phyloP scores from a whole-genome alignment of 2,329 filamentous ascomycete genomes.

The Phaeophleospora eucalypticola region DNA sequence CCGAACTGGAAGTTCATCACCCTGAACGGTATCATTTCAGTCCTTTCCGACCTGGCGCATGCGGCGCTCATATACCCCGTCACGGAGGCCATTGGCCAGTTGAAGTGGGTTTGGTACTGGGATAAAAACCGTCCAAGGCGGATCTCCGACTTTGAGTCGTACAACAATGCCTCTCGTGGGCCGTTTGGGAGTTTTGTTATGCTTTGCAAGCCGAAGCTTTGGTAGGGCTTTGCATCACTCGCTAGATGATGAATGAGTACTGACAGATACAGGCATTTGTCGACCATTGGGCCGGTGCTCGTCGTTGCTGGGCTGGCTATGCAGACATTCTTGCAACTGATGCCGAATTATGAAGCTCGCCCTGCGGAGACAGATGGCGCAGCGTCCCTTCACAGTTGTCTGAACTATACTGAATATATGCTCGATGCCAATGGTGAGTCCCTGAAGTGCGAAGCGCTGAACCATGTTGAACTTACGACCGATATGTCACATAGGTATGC shows the following conservation, averaged over 20 bases:
- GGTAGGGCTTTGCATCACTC: no score
- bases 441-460: no score
- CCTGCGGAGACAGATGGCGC: no score
- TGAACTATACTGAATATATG: no score
- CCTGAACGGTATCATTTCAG: not conserved
- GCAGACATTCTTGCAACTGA: not conserved
- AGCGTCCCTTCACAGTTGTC: no score
- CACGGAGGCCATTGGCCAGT: not conserved
- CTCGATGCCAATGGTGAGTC: no score
- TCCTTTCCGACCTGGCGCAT: not conserved
- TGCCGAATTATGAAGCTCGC: not conserved
- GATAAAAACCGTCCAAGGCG: not conserved
- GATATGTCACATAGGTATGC: no score
- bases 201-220: not conserved
- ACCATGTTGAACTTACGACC: no score
- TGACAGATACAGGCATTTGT: not conserved
- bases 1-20: not conserved
- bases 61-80: not conserved
- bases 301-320: not conserved
- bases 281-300: not conserved
- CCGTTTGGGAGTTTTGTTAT: not conserved
- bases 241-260: no score
- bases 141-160: not conserved
- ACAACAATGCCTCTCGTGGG: not conserved
- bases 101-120: not conserved